These are phyloP conservation scores for Phytophthora hibernalis DNA, from an alignment of 352 stramenopile genomes.

Conservation along the genomic window DNA sequence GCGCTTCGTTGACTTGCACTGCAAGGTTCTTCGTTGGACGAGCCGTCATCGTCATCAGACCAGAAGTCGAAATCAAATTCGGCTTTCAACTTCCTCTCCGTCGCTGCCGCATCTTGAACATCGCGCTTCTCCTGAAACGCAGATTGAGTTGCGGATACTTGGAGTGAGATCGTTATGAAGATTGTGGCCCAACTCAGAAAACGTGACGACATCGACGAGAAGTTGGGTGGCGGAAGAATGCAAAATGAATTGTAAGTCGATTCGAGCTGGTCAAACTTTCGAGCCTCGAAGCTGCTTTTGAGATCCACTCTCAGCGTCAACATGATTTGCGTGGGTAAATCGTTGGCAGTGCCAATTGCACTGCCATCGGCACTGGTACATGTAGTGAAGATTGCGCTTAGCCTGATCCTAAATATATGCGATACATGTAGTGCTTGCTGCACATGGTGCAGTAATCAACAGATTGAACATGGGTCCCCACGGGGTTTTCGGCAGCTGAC, in stretches of 20 bases:
- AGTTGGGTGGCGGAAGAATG: not conserved
- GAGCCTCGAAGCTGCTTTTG: not conserved
- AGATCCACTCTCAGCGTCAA: not conserved
- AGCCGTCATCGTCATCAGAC: constrained; percentile 5
- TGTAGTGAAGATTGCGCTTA: not conserved
- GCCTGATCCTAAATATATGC: not conserved
- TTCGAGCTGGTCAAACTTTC: too few relatives aligned
- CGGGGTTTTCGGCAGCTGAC: not conserved
- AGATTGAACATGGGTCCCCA: not conserved
- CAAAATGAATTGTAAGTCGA: not conserved
- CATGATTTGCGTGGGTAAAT: constrained; percentile 1
- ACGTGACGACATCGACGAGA: not conserved
- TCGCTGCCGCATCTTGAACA: not conserved
- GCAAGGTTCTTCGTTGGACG: constrained; percentile 7
- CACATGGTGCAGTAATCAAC: not conserved
- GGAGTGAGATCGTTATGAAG: not conserved
- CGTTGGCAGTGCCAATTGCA: too few relatives aligned
- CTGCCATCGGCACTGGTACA: too few relatives aligned
- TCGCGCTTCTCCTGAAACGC: not conserved
- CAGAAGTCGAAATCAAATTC: constrained; percentile 16
- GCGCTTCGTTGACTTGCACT: constrained; percentile 22
- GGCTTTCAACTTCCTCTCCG: constrained; percentile 18
- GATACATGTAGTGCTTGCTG: too few relatives aligned
- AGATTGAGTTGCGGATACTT: constrained; percentile 1
- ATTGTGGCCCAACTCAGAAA: not conserved